Conservation (phyloP, 192 early-diverging fungal genomes). For the Phycomyces blakesleeanus region DNA sequence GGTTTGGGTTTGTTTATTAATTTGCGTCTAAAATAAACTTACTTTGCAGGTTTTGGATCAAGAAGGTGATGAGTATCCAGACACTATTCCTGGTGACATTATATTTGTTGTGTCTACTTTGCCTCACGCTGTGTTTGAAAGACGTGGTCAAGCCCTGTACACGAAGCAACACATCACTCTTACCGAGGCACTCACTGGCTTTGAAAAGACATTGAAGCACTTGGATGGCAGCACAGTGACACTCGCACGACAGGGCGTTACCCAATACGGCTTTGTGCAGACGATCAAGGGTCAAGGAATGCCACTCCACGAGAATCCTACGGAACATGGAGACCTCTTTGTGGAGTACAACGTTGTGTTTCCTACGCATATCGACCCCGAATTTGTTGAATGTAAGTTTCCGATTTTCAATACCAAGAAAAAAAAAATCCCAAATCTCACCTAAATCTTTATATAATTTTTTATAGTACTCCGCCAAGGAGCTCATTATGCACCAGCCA, state of each 20-base stretch:
- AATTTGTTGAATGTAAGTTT: conserved; percentile 34
- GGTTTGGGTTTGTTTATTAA: no score
- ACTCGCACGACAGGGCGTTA: conserved; percentile 45
- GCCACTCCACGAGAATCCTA: conserved; percentile 61
- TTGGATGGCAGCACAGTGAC: conserved; percentile 74
- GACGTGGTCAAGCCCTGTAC: conserved; percentile 74
- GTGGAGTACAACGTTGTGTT: conserved; percentile 86
- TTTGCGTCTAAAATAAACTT: no score
- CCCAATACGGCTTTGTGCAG: conserved; percentile 76
- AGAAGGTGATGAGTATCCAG: conserved; percentile 90
- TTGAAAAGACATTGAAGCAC: conserved; percentile 70
- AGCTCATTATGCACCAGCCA: conserved; percentile 1
- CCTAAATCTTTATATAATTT: not conserved
- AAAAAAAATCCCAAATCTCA: not conserved
- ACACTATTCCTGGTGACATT: conserved; percentile 82
- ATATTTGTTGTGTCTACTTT: conserved; percentile 70
- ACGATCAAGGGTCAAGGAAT: conserved; percentile 82
- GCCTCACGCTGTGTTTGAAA: conserved; percentile 70
- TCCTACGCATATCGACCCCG: conserved; percentile 55
- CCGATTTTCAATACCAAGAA: not conserved
- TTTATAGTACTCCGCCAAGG: not conserved
- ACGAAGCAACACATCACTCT: conserved; percentile 75
- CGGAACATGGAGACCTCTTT: conserved; percentile 74
- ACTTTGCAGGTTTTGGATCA: conserved; percentile 64
- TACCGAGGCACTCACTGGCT: conserved; percentile 76